Conservation (phyloP, 2,329 filamentous ascomycete species). For the Karstenula rhodostoma region DNA sequence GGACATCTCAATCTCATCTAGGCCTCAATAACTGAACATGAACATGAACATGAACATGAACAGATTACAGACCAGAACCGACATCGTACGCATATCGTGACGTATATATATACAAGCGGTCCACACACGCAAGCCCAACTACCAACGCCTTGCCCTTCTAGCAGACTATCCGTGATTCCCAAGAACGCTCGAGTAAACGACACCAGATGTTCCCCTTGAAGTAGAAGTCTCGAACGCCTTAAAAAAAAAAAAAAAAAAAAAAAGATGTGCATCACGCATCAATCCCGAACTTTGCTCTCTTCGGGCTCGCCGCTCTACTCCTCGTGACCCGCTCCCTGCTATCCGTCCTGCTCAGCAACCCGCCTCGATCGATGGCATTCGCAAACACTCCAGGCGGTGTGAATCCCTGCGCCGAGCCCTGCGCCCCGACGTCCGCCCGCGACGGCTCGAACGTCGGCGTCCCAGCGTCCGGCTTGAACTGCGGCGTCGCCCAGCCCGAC, state of each 20-base stretch:
- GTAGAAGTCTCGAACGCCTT: background rate
- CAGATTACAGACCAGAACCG: background rate
- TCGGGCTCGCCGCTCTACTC: conserved; percentile 59
- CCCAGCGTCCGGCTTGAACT: conserved; percentile 53
- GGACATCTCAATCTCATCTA: background rate
- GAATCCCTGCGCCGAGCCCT: conserved; percentile 44
- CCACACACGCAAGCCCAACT: background rate
- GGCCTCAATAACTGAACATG: background rate
- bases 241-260: background rate
- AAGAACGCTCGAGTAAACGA: background rate
- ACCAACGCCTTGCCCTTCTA: background rate
- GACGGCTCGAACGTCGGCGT: conserved; percentile 31
- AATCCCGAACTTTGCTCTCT: conserved; percentile 51
- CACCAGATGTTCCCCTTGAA: background rate
- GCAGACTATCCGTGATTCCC: background rate
- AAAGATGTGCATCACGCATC: conserved; percentile 34
- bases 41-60: background rate
- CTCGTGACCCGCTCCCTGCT: conserved; percentile 79
- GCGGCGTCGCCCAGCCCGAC: conserved; percentile 74
- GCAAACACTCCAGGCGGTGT: conserved; percentile 35
- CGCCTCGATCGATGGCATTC: conserved; percentile 67
- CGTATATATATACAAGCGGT: background rate
- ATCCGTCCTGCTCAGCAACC: conserved; percentile 82
- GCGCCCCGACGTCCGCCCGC: conserved; percentile 31
- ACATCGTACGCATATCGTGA: background rate